These are phyloP conservation scores for Dionaea muscipula DNA, from an alignment of 179 eudicot genomes.

Conservation along the genomic window DNA sequence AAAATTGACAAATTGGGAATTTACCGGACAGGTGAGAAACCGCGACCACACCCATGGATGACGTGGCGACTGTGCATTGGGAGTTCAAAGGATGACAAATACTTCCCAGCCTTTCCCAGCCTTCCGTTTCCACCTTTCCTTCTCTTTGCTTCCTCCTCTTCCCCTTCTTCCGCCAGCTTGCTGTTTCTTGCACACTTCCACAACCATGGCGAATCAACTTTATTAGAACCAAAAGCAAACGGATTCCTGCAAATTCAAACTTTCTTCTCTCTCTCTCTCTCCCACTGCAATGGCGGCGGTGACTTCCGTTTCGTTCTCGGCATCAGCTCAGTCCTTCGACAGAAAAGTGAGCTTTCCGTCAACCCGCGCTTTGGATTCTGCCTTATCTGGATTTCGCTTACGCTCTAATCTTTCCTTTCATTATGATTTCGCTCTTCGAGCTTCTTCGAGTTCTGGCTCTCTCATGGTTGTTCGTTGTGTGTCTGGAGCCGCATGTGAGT, in stretches of 20 bases:
- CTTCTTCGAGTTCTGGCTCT: slow-evolving; percentile 26
- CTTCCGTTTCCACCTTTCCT: not conserved
- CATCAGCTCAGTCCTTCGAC: slow-evolving; percentile 39
- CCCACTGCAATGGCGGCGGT: slow-evolving; percentile 59
- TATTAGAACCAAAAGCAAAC: slow-evolving; percentile 6
- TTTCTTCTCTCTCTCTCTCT: not conserved
- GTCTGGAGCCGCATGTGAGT: slow-evolving; percentile 40
- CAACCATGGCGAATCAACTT: slow-evolving; percentile 6
- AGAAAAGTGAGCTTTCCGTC: slow-evolving; percentile 28
- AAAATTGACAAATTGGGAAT: no score
- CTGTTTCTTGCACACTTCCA: not conserved
- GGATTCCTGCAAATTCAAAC: not conserved
- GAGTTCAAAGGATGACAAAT: not conserved
- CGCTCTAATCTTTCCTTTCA: slow-evolving; percentile 23
- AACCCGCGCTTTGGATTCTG: slow-evolving; percentile 18
- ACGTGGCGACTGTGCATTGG: no score
- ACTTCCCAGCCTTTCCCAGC: not conserved
- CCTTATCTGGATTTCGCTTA: slow-evolving; percentile 29
- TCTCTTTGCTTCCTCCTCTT: not conserved
- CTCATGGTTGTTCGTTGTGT: slow-evolving; percentile 43
- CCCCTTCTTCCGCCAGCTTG: not conserved
- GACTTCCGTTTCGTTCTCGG: slow-evolving; percentile 48
- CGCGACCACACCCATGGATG: no score
- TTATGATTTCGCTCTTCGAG: slow-evolving; percentile 17
- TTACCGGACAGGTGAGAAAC: no score